A percentile compares a stretch with the other conserved stretches of the same genome.
Evolutionary conservation across 1,284 basidiomycete genomes (phyloP).

Genomic region (Phenoliferia sp.): DNA sequence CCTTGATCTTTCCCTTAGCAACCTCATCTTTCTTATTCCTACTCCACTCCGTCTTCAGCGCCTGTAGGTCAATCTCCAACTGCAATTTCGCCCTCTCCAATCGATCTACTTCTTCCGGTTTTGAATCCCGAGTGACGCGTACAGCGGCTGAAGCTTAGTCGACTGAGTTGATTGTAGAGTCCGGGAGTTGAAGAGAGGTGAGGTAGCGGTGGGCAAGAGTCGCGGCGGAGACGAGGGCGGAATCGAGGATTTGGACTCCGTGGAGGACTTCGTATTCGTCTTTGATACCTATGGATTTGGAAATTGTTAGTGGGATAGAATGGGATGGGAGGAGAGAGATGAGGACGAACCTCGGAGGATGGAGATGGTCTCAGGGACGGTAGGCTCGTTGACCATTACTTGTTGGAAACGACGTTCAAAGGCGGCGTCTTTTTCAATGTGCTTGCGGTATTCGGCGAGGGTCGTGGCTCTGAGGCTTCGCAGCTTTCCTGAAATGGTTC

Average conservation of each 20-base stretch:
- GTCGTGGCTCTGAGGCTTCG: conserved; percentile 91
- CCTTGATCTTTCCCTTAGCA: conserved; percentile 76
- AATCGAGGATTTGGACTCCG: conserved; percentile 63
- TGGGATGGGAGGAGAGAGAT: not conserved
- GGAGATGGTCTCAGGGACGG: conserved; percentile 83
- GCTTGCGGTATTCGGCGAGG: conserved; percentile 80
- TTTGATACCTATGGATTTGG: conserved; percentile 57
- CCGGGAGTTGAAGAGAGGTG: conserved; percentile 51
- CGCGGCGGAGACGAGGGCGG: conserved; percentile 83
- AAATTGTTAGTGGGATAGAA: not conserved
- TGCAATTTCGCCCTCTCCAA: conserved; percentile 89
- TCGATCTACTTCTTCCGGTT: conserved; percentile 90
- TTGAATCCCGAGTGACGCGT: conserved; percentile 87
- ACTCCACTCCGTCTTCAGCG: conserved; percentile 57
- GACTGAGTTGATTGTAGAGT: conserved; percentile 86
- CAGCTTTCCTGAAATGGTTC: too few species aligned
- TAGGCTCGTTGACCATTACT: conserved; percentile 87
- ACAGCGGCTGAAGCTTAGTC: conserved; percentile 88
- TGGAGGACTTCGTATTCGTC: conserved; percentile 61
- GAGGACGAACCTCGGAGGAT: conserved; percentile 63
- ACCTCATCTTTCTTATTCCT: conserved; percentile 71
- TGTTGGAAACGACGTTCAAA: conserved; percentile 80
- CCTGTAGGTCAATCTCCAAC: conserved; percentile 92
- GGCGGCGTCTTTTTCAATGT: conserved; percentile 92
- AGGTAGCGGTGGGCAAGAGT: conserved; percentile 92